Evolutionary conservation across 2,329 filamentous ascomycete genomes (phyloP), one percentile per base, ranked within the genome.

Genomic region (Aspergillus udagawae): DNA sequence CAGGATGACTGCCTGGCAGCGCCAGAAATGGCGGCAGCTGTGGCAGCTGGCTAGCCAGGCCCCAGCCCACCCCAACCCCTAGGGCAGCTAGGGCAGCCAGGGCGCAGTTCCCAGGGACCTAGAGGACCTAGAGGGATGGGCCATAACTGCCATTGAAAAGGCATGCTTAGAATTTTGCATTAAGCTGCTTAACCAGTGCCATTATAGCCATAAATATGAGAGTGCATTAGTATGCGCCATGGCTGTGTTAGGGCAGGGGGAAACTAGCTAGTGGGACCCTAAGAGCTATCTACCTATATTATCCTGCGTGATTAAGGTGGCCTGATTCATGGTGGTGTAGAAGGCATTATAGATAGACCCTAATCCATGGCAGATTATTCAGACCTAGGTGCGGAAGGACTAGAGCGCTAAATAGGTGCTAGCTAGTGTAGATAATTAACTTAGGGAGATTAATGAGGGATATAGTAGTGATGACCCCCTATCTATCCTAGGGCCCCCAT

Each of bases 211-310:
- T 28, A 8, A 28, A 28, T 28, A 28, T 28, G 14, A 52, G 44
- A 56, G 50, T 9, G 23, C 25, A 23, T 20, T 56, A 14, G 27
- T 56, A 17, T 56, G 23, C 7, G 23, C 49, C 2, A 56, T 56
- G 21, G 50, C 25, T 0, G 44, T 56, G 29, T 27, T 52, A 17
- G 44, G 21, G 6, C 32, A 25, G n/a, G n/a, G 54, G 3, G 12
- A 29, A 29, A 25, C 14, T 5, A 12, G 44, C 7, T 49, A 20
- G 41, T 50, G 12, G 6, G 51, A 51, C 27, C 3, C 41, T 8
- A 17, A 57, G 4, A 57, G 47, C 21, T 57, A 57, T 27, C 38
- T 23, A 2, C 35, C 41, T 0, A 51, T 57, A 12, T 8, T 54
- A 29, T 29, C 28, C 28, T 10, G 3, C 9, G 9, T 29, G 3